Evolutionary conservation across 2,329 filamentous ascomycete species (phyloP).

Genomic region (Alternaria sp.): DNA sequence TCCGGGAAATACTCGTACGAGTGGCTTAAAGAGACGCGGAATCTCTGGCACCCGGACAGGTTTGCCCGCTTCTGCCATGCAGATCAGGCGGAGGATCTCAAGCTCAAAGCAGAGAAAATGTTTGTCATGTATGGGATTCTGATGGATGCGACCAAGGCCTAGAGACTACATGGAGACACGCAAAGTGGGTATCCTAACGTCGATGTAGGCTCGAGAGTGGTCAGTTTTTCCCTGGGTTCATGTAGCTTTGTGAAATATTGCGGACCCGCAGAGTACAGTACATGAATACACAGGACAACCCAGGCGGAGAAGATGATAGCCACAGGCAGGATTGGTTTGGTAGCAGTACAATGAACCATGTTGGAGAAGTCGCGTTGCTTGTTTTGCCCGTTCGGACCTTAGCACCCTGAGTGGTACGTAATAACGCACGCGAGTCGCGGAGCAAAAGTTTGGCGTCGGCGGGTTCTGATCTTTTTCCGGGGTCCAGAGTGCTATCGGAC

Average conservation of each 20-base stretch:
- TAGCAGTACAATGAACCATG: neutral
- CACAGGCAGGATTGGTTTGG: neutral
- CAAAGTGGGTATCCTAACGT: no score
- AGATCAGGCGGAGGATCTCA: conserved; percentile 27
- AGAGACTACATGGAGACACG: no score
- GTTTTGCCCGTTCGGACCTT: conserved; percentile 10
- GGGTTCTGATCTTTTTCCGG: conserved; percentile 17
- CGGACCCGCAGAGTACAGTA: neutral
- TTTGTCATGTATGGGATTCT: conserved; percentile 40
- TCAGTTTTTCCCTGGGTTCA: no score
- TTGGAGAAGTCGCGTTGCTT: neutral
- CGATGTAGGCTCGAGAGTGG: no score
- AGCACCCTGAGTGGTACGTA: conserved; percentile 26
- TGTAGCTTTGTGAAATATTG: no score
- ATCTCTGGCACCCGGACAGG: conserved; percentile 43
- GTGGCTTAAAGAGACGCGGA: conserved; percentile 37
- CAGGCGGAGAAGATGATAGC: neutral
- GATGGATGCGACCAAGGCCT: conserved; percentile 22
- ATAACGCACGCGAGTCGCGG: conserved; percentile 18
- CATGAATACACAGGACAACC: neutral
- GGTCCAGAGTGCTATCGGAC: conserved; percentile 6
- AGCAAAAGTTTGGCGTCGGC: conserved; percentile 32
- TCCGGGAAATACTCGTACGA: conserved; percentile 28
- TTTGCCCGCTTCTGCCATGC: conserved; percentile 36
- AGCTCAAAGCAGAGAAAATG: conserved; percentile 31